Evolutionary conservation across 2,329 filamentous ascomycete genomes (phyloP).

Genomic region (Tolypocladium sp.): DNA sequence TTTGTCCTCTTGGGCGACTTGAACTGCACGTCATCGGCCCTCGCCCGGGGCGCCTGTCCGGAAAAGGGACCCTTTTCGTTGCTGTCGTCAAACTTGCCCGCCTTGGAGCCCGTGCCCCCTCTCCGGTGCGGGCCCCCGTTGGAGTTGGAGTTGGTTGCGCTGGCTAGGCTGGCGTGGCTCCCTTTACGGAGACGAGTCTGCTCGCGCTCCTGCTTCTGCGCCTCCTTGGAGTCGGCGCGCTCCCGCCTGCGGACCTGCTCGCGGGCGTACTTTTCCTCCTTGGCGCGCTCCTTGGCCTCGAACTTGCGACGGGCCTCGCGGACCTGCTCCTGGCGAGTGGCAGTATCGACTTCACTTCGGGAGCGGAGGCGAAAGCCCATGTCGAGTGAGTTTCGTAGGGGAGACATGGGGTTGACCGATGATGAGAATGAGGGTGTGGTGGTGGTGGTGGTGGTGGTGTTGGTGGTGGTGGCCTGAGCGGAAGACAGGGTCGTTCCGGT

Average conservation of each 20-base stretch:
- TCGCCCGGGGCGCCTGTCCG: conserved; percentile 14
- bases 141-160: conserved; percentile 21
- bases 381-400: conserved; percentile 51
- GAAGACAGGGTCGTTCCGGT: conserved; percentile 17
- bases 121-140: conserved; percentile 18
- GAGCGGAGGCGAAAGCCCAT: conserved; percentile 49
- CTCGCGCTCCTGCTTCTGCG: conserved; percentile 39
- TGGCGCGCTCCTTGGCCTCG: conserved; percentile 49
- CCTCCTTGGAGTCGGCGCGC: conserved; percentile 48
- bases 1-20: conserved; percentile 31
- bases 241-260: conserved; percentile 50
- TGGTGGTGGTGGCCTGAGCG: conserved; percentile 10
- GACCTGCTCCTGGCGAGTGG: conserved; percentile 45
- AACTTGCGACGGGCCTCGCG: conserved; percentile 54
- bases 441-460: conserved; percentile 5
- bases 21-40: conserved; percentile 34
- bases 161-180: conserved; percentile 22
- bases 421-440: conserved; percentile 11
- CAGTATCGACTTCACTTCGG: conserved; percentile 49
- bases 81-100: conserved; percentile 2
- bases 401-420: conserved; percentile 32
- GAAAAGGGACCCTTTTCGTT: conserved; percentile 23
- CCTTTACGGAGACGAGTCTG: conserved; percentile 31
- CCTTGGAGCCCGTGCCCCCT: conserved; percentile 16
- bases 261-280: conserved; percentile 53